phyloP scores from a whole-genome alignment of 208 protist species.

The Wallacemonas sp. region DNA sequence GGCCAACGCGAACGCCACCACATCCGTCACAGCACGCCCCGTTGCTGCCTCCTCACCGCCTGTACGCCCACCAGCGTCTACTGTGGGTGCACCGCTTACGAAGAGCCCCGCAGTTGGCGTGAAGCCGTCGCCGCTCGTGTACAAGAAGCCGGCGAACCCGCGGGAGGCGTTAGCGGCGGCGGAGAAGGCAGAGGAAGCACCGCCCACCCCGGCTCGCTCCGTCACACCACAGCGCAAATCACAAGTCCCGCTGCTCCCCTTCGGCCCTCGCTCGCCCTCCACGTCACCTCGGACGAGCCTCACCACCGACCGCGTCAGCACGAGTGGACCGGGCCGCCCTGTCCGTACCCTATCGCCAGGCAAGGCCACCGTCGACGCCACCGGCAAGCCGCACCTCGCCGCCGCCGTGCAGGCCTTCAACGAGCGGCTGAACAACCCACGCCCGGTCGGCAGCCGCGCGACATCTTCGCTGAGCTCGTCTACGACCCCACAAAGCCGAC shows the following conservation, averaged over 20 bases:
- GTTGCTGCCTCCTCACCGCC: too few relatives aligned
- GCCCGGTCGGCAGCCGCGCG: neutral
- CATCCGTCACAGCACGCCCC: too few relatives aligned
- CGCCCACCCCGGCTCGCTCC: neutral
- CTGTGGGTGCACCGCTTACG: neutral
- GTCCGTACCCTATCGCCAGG: neutral
- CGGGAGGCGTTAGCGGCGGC: neutral
- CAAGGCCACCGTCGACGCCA: neutral
- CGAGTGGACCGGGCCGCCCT: neutral
- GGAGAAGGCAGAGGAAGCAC: neutral
- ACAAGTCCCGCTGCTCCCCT: conserved; percentile 4
- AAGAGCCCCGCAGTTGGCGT: neutral
- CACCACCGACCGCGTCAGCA: conserved; percentile 8
- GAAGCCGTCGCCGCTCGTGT: conserved; percentile 3
- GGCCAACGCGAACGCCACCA: too few relatives aligned
- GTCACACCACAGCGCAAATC: neutral
- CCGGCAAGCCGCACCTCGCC: neutral
- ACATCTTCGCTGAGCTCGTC: neutral
- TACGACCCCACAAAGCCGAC: neutral
- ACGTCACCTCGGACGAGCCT: neutral
- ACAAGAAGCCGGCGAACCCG: conserved; percentile 13
- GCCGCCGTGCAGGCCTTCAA: conserved; percentile 13
- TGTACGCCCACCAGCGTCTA: too few relatives aligned
- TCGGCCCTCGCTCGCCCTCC: neutral
- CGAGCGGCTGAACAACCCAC: conserved; percentile 3